A percentile compares a stretch with the other conserved stretches of the same genome.
Evolutionary conservation across 2,329 filamentous ascomycete genomes (phyloP).

Genomic region (Ilyonectria robusta): DNA sequence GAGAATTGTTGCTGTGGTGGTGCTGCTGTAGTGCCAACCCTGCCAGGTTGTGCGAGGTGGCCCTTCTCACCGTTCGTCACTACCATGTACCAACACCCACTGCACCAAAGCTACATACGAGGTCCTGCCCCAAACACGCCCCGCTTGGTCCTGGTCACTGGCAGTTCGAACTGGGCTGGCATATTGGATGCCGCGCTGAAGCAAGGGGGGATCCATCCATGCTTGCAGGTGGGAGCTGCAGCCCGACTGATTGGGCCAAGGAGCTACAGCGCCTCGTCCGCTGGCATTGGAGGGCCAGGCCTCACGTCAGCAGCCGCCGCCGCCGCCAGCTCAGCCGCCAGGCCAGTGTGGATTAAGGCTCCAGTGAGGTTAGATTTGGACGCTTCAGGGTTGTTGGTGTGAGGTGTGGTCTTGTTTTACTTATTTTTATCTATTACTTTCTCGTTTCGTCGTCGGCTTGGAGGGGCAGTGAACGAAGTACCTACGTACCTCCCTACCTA

Average conservation of each 20-base stretch:
- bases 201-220: background rate
- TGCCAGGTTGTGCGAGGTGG: background rate
- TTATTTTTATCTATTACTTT: no score
- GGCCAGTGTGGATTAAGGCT: background rate
- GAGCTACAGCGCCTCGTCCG: constrained; percentile 29
- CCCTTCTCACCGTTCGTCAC: constrained; percentile 19
- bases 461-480: no score
- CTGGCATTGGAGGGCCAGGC: constrained; percentile 17
- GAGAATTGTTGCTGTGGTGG: background rate
- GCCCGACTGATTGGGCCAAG: constrained; percentile 37
- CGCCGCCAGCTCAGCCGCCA: background rate
- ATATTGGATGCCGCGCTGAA: constrained; percentile 10
- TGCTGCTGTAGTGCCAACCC: background rate
- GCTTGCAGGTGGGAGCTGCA: constrained; percentile 34
- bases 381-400: background rate
- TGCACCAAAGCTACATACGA: constrained; percentile 10
- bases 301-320: constrained; percentile 41
- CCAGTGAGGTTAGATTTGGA: background rate
- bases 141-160: constrained; percentile 5
- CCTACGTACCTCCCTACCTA: background rate
- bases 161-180: background rate
- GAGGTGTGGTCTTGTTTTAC: background rate
- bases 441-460: no score
- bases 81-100: background rate
- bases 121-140: background rate